Evolutionary conservation across 345 rosid species (phyloP), one percentile per base, ranked within the genome.

Genomic region (Dipteronia dyeriana): DNA sequence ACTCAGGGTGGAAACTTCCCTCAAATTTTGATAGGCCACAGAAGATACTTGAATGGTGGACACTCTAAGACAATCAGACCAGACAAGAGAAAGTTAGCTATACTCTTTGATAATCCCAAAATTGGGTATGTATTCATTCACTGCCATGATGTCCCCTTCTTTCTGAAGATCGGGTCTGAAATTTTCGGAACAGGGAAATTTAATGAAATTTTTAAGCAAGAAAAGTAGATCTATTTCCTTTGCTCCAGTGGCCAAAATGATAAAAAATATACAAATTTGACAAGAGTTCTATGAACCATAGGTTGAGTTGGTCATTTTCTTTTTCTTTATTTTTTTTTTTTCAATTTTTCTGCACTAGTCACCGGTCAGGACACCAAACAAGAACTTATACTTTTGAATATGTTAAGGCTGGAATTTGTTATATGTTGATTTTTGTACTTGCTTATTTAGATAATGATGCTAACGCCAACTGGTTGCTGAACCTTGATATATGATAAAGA

Each of bases 1-100:
- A 94, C 98, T 67, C 99, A 97, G 86, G 99, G 99, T 79, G 98
- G 99, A 71, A 97, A 97, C 77, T 97, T 97, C 77, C 98, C 99
- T 78, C 98, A 92, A 88, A 91, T 97, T 81, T 90, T 97, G 83
- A 90, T 92, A 91, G 99, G 99, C 75, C 99, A 94, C 79, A 81
- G 99, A 80, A 90, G 99, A 82, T 92, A 85, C 84, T 60, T 90
- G 89, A 91, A 81, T 61, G 93, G 98, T 38, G 99, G 99, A 77
- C 99, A 97, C 76, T 88, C 99, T 12, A 94, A 97, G 87, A 94
- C 97, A 74, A 88, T 97, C 75, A 86, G 90, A 85, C 99, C 99
- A 9, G 99, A 97, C 91, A 97, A 97, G 86, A 89, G 98, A 76
- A 97, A 94, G 87, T 77, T 97, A 81, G 98, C 98, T 31, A 73